phyloP scores from a whole-genome alignment of 169 alveolate genomes.

The Cryptosporidium muris region DNA sequence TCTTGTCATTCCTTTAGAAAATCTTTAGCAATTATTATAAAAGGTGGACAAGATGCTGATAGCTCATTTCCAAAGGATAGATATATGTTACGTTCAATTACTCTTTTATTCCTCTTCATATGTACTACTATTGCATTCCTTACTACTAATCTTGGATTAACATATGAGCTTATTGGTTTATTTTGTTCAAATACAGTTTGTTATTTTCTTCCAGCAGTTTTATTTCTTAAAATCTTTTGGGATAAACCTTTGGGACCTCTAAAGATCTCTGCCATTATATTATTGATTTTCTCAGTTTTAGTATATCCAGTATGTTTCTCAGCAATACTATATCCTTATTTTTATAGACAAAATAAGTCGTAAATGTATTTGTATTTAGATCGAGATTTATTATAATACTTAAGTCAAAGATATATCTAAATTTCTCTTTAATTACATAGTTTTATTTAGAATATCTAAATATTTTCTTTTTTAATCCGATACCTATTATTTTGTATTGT shows the following conservation, averaged over 20 bases:
- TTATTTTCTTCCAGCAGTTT: constrained; percentile 61
- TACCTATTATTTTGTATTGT: no score
- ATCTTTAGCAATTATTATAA: constrained; percentile 47
- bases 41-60: constrained; percentile 63
- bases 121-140: constrained; percentile 55
- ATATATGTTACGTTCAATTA: constrained; percentile 30
- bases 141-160: constrained; percentile 56
- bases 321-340: constrained; percentile 53
- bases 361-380: no score
- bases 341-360: constrained; percentile 10
- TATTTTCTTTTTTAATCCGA: no score
- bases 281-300: constrained; percentile 40
- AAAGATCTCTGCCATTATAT: constrained; percentile 26
- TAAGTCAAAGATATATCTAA: no score
- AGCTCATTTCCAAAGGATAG: constrained; percentile 40
- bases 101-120: constrained; percentile 36
- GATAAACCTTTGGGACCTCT: constrained; percentile 23
- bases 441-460: no score
- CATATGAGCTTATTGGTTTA: constrained; percentile 63
- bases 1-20: constrained; percentile 70
- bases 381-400: no score
- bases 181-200: constrained; percentile 66
- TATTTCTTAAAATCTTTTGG: constrained; percentile 41
- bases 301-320: constrained; percentile 64
- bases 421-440: no score